These are phyloP conservation scores for Clathrospora elynae DNA, from an alignment of 2,329 filamentous ascomycete species.

Conservation along the genomic window DNA sequence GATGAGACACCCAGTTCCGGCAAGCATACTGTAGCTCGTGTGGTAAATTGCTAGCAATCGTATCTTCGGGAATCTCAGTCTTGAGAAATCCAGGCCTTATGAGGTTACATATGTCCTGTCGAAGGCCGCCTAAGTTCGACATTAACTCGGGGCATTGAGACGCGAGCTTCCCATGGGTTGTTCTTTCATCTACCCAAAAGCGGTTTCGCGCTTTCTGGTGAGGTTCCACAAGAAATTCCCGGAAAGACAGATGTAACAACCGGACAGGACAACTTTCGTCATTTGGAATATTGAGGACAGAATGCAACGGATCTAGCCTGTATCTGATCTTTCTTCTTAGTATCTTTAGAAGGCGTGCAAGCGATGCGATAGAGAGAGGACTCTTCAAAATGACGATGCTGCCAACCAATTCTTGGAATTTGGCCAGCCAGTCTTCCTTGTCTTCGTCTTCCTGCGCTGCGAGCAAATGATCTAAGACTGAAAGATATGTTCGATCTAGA, in stretches of 20 bases:
- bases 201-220: slow-evolving; percentile 24
- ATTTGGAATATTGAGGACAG: slow-evolving; percentile 30
- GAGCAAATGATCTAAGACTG: slow-evolving; percentile 29
- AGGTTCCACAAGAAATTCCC: slow-evolving; percentile 30
- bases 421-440: slow-evolving; percentile 14
- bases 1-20: slow-evolving; percentile 48
- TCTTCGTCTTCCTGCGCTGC: slow-evolving; percentile 38
- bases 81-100: background rate
- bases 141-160: slow-evolving; percentile 46
- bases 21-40: too few species aligned
- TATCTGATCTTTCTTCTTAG: slow-evolving; percentile 23
- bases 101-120: slow-evolving; percentile 43
- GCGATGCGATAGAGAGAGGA: slow-evolving; percentile 18
- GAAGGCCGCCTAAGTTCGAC: slow-evolving; percentile 33
- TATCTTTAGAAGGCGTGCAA: slow-evolving; percentile 19
- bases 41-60: too few species aligned
- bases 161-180: slow-evolving; percentile 40
- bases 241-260: slow-evolving; percentile 35
- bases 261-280: slow-evolving; percentile 36
- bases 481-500: slow-evolving; percentile 24
- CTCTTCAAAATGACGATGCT: slow-evolving; percentile 28
- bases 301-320: slow-evolving; percentile 36
- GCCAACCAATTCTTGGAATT: slow-evolving; percentile 18
- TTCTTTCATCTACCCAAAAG: slow-evolving; percentile 46
- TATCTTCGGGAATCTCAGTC: too few species aligned